phyloP scores from a whole-genome alignment of 257 asterid genomes.

The Solanum piurae region DNA sequence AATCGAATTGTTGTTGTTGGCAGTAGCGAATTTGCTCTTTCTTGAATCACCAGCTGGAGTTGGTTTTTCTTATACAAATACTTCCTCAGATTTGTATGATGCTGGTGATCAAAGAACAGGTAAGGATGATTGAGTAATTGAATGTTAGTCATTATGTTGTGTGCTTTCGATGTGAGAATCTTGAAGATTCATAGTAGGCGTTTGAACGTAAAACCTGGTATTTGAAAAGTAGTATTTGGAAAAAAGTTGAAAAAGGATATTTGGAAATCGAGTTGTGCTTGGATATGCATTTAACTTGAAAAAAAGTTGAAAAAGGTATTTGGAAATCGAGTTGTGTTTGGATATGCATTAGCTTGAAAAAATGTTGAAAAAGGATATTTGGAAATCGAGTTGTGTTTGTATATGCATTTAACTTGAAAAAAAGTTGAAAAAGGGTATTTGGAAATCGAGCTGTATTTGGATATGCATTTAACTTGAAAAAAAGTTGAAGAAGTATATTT shows the following conservation, averaged over 20 bases:
- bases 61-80: slow-evolving; percentile 90
- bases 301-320: not conserved
- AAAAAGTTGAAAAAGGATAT: not conserved
- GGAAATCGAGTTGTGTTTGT: not conserved
- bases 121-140: slow-evolving; percentile 12
- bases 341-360: not conserved
- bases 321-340: not conserved
- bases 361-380: not conserved
- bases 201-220: not conserved
- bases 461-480: not conserved
- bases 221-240: not conserved
- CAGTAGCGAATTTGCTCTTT: slow-evolving; percentile 96
- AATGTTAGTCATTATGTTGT: not conserved
- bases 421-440: not conserved
- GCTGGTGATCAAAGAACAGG: slow-evolving; percentile 88
- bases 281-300: not conserved
- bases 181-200: not conserved
- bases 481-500: not conserved
- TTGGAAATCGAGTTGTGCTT: not conserved
- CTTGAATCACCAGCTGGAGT: slow-evolving; percentile 99
- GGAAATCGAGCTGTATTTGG: not conserved
- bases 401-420: not conserved
- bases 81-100: slow-evolving; percentile 70
- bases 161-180: not conserved
- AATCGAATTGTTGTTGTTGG: not conserved